Base-by-base conservation (phyloP, 441 rosid species). In the Populus hybrid region DNA sequence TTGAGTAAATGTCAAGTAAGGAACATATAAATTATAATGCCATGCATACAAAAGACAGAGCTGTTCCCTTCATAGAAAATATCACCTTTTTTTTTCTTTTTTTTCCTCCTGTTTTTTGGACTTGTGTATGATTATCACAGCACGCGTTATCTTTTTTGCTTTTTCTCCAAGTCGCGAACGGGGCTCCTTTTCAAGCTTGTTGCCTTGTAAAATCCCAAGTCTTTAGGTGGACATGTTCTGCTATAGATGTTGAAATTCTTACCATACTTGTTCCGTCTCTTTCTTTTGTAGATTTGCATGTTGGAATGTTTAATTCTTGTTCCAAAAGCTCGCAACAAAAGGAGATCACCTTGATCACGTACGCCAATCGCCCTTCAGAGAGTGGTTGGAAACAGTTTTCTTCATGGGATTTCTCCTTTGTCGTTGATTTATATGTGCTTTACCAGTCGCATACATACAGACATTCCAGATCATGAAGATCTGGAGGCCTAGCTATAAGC, bases 91-190 rank as follows among this genome's bases (percentile, higher is more conserved):
- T 21, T 3, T 64, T 11, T 10, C 18, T 30, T 30, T 14, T 14
- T 50, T 14, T 46, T 46, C 18, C 57, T 50, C 46, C 46, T 38
- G 46, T 23, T 64, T 76, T 83, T 87, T 77, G 84, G 85, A 80
- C 64, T 72, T 50, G 71, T 67, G 30, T 71, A 85, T 84, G 85
- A 87, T 84, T 78, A 78, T 59, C 14, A n/a, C 11, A 61, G 90
- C 90, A 87, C 78, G 90, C 90, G 84, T 79, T 75, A 34, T 67
- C 81, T 82, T 75, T 68, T 82, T 75, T 68, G 18, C 34, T 38
- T 75, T 78, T 71, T 72, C 67, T 18, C 70, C n/a, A 73, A 81
- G 84, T 75, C 85, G 1, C 72, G 34, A 69, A 67, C 32, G 5
- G 61, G 70, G 2, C 21, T 8, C 70, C 74, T 84, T 82, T 73